Base-by-base conservation (phyloP, 169 alveolate species). In the Cystoisospora suis region DNA sequence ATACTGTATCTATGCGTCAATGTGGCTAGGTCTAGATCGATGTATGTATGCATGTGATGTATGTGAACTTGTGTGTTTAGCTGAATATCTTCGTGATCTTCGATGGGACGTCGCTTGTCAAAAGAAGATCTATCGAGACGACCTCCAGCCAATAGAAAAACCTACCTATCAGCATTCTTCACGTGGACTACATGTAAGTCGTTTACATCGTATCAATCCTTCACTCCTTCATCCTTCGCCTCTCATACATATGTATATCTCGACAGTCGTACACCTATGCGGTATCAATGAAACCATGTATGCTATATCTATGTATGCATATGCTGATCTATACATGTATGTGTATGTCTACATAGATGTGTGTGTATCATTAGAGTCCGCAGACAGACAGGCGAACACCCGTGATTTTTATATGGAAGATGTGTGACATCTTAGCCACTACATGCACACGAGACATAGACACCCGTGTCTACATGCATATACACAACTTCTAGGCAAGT, bases 21-120 rank as follows among this genome's bases (percentile, higher is more conserved):
- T 49, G 61, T 20, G 61, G 15, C 34, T 38, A 53, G 12, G 53
- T 3, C 20, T 38, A 53, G 56, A 29, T 15, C 1, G 32, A 7
- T 27, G 83, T 40, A 29, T n/a, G 5, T 2, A 3, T 7, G 40
- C 6, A 4, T 72, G 56, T 40, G 36, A 1, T 34, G 38, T 32
- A 27, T 72, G 23, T 40, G 3, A n/a, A n/a, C n/a, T 20, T 36
- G 15, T 36, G 17, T 23, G 46, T 34, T 6, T 56, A 72, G 83
- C 53, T 6, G 83, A 36, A 38, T 34, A 34, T 5, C 53, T 72
- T 27, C 15, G 23, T 7, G 58, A 40, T 9, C 53, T 72, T n/a
- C 83, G 83, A n/a, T 40, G 83, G 56, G 83, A 72, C 53, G 23
- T 72, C 32, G 83, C 83, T 34, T 9, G 56, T 17, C 83, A 72